phyloP scores from a whole-genome alignment of 108 stramenopile species.

The Nannochloropsis salina region DNA sequence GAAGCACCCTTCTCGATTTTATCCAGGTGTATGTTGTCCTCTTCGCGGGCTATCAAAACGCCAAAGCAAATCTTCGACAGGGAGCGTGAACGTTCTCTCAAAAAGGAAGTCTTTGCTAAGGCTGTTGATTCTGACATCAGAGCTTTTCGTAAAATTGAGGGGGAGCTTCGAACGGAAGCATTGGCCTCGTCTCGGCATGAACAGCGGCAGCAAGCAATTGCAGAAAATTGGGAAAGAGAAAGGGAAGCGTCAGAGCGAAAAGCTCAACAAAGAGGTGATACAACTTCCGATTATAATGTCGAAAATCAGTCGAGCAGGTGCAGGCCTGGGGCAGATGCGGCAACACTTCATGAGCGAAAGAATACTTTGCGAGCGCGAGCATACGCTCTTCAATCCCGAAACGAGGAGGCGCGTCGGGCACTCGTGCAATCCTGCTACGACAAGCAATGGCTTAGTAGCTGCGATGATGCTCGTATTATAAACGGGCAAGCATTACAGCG shows the following conservation, averaged over 20 bases:
- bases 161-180: neutral
- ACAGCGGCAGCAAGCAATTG: constrained; percentile 13
- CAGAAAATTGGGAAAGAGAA: neutral
- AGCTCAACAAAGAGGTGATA: neutral
- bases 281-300: neutral
- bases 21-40: neutral
- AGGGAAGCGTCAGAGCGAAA: neutral
- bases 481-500: constrained; percentile 56
- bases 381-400: neutral
- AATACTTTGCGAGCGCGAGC: neutral
- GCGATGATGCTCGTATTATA: constrained; percentile 63
- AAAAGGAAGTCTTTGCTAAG: neutral
- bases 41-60: neutral
- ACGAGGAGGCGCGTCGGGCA: constrained; percentile 12
- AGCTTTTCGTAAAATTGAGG: neutral
- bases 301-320: neutral
- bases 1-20: too few relatives aligned
- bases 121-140: neutral
- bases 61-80: neutral
- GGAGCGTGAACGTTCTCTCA: neutral
- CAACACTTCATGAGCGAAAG: neutral
- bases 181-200: neutral
- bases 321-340: neutral
- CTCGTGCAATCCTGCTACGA: constrained; percentile 61
- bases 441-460: constrained; percentile 61